phyloP scores from a whole-genome alignment of 495 filamentous ascomycete species.

The Daldinia grandis region DNA sequence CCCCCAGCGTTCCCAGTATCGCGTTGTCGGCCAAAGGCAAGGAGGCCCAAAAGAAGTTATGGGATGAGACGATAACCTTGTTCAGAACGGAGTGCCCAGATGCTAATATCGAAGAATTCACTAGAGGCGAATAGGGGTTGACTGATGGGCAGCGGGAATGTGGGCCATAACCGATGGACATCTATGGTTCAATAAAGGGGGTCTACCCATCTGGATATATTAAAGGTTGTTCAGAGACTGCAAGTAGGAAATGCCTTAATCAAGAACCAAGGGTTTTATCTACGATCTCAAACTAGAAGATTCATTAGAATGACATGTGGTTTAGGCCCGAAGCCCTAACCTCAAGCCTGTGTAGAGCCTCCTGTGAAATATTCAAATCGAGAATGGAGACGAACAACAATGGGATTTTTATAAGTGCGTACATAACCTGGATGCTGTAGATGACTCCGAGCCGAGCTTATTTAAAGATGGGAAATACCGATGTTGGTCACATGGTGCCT shows the following conservation, averaged over 20 bases:
- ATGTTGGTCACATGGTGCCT: background rate
- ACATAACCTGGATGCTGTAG: background rate
- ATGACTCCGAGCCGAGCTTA: background rate
- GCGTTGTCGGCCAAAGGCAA: slow-evolving; percentile 51
- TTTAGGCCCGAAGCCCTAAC: background rate
- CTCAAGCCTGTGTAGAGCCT: background rate
- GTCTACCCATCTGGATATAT: background rate
- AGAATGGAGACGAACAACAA: background rate
- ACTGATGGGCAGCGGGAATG: background rate
- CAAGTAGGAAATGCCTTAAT: background rate
- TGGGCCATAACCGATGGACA: background rate
- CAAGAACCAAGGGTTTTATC: background rate
- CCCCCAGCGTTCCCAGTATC: slow-evolving; percentile 34
- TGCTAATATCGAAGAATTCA: slow-evolving; percentile 34
- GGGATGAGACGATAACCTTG: slow-evolving; percentile 54
- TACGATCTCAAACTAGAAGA: background rate
- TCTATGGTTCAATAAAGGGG: background rate
- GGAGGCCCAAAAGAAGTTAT: slow-evolving; percentile 48
- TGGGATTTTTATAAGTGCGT: background rate
- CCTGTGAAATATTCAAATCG: background rate
- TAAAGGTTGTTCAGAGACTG: background rate
- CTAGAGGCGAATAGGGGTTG: background rate
- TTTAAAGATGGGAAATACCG: background rate
- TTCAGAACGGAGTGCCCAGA: slow-evolving; percentile 29
- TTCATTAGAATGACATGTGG: background rate